Conservation (phyloP, 495 filamentous ascomycete genomes). For the Pseudomonodictys pantanalensis region DNA sequence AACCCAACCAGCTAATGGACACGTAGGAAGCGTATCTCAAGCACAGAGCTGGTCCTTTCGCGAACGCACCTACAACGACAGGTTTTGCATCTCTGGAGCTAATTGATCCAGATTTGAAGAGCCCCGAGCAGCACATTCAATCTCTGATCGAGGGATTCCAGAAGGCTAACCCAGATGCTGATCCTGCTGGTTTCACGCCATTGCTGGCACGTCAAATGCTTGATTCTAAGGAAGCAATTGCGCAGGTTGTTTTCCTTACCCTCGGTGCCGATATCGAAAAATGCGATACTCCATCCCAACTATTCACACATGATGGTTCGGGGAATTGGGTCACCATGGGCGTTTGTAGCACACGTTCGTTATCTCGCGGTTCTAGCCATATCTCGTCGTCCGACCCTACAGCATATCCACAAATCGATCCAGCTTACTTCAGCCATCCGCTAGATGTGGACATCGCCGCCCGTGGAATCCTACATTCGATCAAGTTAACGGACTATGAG, state of each 20-base stretch:
- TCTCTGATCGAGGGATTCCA: conserved; percentile 11
- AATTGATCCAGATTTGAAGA: conserved; percentile 8
- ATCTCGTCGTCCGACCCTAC: conserved; percentile 24
- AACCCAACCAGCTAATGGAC: too few relatives aligned
- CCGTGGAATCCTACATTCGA: conserved; percentile 15
- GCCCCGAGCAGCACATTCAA: conserved; percentile 18
- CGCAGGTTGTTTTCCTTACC: conserved; percentile 6
- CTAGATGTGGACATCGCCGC: conserved; percentile 25
- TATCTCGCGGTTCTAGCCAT: conserved; percentile 26
- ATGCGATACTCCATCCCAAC: not conserved
- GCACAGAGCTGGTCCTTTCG: conserved; percentile 26
- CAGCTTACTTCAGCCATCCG: conserved; percentile 26
- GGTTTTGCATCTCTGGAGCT: conserved; percentile 15
- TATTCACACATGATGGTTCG: conserved; percentile 16
- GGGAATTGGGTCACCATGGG: conserved; percentile 22
- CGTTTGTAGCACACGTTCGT: conserved; percentile 12
- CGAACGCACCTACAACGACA: conserved; percentile 17
- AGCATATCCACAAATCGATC: conserved; percentile 23
- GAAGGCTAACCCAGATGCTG: conserved; percentile 9
- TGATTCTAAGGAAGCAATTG: conserved; percentile 21
- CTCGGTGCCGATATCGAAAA: conserved; percentile 7
- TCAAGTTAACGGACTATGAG: conserved; percentile 7
- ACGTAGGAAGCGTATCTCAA: conserved; percentile 17
- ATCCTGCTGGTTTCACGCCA: conserved; percentile 15
- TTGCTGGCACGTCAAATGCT: conserved; percentile 14